Evolutionary conservation across 2,329 filamentous ascomycete genomes (phyloP), one percentile per base, ranked within the genome.

Genomic region (Nemania bipapillata): DNA sequence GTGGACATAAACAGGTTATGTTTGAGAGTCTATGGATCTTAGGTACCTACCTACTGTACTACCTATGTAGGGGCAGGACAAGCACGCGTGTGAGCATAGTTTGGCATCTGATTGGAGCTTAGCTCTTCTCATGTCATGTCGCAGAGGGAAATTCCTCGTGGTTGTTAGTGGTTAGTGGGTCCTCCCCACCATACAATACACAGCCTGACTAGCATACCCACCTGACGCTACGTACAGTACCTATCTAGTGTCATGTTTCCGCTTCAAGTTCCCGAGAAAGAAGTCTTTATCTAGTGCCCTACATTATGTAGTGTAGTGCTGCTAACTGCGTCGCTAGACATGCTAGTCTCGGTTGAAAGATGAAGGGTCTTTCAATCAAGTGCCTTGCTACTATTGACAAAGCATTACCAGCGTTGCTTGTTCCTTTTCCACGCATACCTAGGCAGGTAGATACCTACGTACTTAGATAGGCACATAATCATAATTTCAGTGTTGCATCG

Each of bases 201-300:
- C 20, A 45, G 32, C 24, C 45, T 45, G 47, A 42, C 53, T 56
- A 32, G 47, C 40, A 30, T 12, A 52, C 11, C 6, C 24, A 50
- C 28, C n/a, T n/a, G n/a, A n/a, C n/a, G n/a, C n/a, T n/a, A n/a
- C n/a, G n/a, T n/a, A n/a, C n/a, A n/a, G n/a, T n/a, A n/a, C n/a
- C n/a, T n/a, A n/a, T n/a, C n/a, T n/a, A n/a, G n/a, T n/a, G n/a
- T n/a, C n/a, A n/a, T 52, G 40, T 37, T 55, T 65, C 63, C 49
- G 56, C 50, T 66, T 22, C 30, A 52, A 50, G 57, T 35, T 66
- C 32, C 57, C 57, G 58, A 53, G 57, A 30, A 17, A 42, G 30
- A 22, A 66, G 49, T 56, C 52, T n/a, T n/a, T n/a, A n/a, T 54
- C 24, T 45, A 54, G 28, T 42, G 11, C 17, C n/a, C n/a, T n/a